Conservation (phyloP, 441 rosid species). For the Macaranga tanarius region DNA sequence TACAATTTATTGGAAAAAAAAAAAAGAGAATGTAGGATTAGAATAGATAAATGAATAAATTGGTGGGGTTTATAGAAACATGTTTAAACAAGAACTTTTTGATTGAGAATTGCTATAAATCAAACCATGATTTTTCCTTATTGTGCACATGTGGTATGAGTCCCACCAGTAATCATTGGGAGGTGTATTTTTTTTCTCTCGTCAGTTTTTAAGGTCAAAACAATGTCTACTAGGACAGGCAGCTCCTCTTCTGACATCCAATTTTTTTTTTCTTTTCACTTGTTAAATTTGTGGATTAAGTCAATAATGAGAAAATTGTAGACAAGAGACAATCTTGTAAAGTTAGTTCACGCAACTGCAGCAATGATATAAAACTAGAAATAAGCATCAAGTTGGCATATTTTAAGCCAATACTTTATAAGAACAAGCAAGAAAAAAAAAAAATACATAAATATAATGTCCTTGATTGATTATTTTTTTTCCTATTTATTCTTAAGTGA, state of each 20-base stretch:
- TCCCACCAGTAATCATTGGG: slow-evolving; percentile 24
- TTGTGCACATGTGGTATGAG: background rate
- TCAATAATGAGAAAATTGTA: slow-evolving; percentile 1
- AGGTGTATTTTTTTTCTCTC: background rate
- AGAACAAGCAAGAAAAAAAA: slow-evolving; percentile 11
- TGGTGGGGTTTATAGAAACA: background rate
- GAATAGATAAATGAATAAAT: background rate
- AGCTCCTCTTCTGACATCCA: background rate
- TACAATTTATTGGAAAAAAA: too few relatives aligned
- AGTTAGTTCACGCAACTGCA: slow-evolving; percentile 15
- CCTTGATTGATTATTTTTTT: background rate
- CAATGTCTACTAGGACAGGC: background rate
- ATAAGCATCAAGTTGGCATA: slow-evolving; percentile 16
- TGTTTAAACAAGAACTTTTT: background rate
- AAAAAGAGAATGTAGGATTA: background rate
- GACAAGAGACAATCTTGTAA: background rate
- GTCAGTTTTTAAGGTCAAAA: slow-evolving; percentile 5
- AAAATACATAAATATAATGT: background rate
- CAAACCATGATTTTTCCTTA: background rate
- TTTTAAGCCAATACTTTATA: slow-evolving; percentile 10
- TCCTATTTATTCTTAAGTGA: slow-evolving; percentile 29
- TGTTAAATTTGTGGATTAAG: slow-evolving; percentile 5
- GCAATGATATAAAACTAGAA: slow-evolving; percentile 23
- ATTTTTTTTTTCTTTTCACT: background rate
- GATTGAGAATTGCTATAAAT: background rate